Base-by-base conservation (phyloP, 306 rosid species). In the Pterocarpus macrocarpus region DNA sequence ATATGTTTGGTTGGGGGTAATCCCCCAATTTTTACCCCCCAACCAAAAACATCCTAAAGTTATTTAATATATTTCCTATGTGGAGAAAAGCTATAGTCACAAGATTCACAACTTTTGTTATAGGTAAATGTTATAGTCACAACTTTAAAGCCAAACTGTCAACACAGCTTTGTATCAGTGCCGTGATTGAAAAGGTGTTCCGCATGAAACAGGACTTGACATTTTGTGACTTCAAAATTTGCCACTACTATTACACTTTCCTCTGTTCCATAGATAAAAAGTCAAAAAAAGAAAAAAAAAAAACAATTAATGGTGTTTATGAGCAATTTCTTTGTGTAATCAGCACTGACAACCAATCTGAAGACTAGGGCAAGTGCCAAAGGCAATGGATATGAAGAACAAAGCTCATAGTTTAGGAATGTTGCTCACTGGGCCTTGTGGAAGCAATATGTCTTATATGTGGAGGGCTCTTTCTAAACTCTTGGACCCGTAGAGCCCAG, bases 401-500 rank as follows among this genome's bases (percentile, higher is more conserved):
- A 16, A 59, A 36, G 83, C 34, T 78, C 49, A 66, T 43, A 45
- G 41, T 16, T 12, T 49, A 13, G 47, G n/a, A 17, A 68, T 53
- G 58, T 69, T 61, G 49, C 45, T 39, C 57, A 44, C 33, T 57
- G 69, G 81, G 84, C 71, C 63, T 80, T 33, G 28, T 63, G 52
- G 55, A 80, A 33, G 50, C 33, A 69, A 33, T 34, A n/a, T 61
- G 5, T 47, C 74, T 74, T 50, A 39, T 32, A 67, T 45, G 36
- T 78, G 22, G 78, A 63, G 44, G 47, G 72, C 7, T 68, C 5
- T 33, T 32, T 52, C 16, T 73, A 14, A 67, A 49, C n/a, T 38
- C 39, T 38, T 50, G 68, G 74, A 49, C 87, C 78, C 67, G 78
- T 34, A 67, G 45, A 79, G 64, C 56, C 68, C 76, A 45, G n/a